Evolutionary conservation across 148 eudicot species (phyloP).

Genomic region (Pouteria glomerata): DNA sequence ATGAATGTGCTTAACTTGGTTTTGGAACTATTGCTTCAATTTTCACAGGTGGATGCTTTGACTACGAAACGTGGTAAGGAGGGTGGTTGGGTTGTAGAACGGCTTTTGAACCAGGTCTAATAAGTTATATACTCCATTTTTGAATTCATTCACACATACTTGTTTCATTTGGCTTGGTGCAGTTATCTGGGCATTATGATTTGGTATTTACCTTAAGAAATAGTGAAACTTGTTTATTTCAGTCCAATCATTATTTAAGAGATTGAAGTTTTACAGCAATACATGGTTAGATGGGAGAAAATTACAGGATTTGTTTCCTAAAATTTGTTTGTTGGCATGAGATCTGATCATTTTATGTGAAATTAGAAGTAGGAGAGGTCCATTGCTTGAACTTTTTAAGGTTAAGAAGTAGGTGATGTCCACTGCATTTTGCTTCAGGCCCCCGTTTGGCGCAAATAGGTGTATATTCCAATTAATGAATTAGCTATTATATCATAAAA

Average conservation of each 20-base stretch:
- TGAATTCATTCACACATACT: background rate
- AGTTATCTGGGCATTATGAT: background rate
- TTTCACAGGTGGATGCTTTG: constrained; percentile 71
- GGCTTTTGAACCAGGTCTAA: constrained; percentile 70
- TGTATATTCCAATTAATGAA: too few relatives aligned
- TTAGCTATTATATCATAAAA: too few relatives aligned
- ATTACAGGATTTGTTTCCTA: too few relatives aligned
- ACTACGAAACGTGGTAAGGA: constrained; percentile 70
- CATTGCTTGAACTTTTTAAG: too few relatives aligned
- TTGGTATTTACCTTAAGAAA: background rate
- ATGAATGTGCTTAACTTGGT: background rate
- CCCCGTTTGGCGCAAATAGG: too few relatives aligned
- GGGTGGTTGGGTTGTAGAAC: constrained; percentile 73
- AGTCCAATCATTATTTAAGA: background rate
- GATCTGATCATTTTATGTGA: too few relatives aligned
- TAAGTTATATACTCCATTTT: background rate
- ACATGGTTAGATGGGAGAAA: too few relatives aligned
- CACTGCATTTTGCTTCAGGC: too few relatives aligned
- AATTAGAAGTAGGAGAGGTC: too few relatives aligned
- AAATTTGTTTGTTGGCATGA: too few relatives aligned
- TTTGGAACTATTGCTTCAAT: background rate
- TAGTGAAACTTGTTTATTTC: background rate
- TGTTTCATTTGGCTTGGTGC: background rate
- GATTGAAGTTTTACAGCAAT: too few relatives aligned
- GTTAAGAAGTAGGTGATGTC: too few relatives aligned